phyloP scores from a whole-genome alignment of 441 rosid species.

The Bruguiera hainesii region DNA sequence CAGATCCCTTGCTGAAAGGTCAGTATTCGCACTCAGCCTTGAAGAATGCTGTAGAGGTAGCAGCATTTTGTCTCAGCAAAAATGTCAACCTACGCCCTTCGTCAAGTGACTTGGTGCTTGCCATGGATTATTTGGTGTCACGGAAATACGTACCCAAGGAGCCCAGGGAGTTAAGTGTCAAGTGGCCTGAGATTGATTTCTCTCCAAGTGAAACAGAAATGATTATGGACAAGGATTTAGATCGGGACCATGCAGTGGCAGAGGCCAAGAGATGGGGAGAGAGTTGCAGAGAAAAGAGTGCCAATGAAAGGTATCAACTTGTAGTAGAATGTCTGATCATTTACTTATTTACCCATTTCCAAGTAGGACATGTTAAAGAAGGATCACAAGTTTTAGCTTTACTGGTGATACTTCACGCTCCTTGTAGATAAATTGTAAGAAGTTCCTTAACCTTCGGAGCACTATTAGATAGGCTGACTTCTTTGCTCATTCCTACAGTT shows the following conservation, averaged over 20 bases:
- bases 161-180: conserved; percentile 21
- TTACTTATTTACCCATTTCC: neutral
- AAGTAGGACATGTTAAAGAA: neutral
- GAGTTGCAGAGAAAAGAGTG: conserved; percentile 64
- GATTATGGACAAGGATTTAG: conserved; percentile 49
- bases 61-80: conserved; percentile 77
- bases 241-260: conserved; percentile 78
- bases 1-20: conserved; percentile 69
- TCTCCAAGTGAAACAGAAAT: conserved; percentile 34
- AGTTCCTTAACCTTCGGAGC: neutral
- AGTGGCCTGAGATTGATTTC: conserved; percentile 44
- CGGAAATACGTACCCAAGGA: conserved; percentile 52
- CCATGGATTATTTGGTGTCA: conserved; percentile 74
- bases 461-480: neutral
- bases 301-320: conserved; percentile 1
- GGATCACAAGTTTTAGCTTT: neutral
- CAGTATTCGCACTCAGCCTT: conserved; percentile 58
- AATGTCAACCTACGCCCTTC: conserved; percentile 75
- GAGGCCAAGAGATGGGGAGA: conserved; percentile 98
- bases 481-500: neutral
- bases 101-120: conserved; percentile 71
- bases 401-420: neutral
- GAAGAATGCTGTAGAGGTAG: conserved; percentile 76
- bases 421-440: neutral
- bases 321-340: neutral